Evolutionary conservation across 2,329 filamentous ascomycete species (phyloP), one percentile per base, ranked within the genome.

Genomic region (Aspergillus tamarii): DNA sequence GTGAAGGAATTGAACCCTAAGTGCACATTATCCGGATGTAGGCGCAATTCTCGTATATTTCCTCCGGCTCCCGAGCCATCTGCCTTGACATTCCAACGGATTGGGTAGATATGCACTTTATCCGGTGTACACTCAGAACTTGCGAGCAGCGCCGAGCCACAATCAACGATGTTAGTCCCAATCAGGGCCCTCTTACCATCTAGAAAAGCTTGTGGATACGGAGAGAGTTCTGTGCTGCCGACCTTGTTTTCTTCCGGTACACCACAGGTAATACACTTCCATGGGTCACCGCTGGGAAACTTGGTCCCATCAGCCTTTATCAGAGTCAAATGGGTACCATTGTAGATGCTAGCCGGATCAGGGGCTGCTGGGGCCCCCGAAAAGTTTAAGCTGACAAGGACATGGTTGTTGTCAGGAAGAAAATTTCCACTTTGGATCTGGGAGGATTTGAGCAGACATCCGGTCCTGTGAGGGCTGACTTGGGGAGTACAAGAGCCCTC

Each of bases 231-330:
- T 21, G 64, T 60, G 2, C 69, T 58, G 8, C 71, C 72, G 3
- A 68, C 50, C 1, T 72, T 66, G 53, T 82, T 79, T 34, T 70
- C 66, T 2, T 57, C 65, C 0, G 78, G 74, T 0, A 83, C 73
- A 2, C 77, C 82, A 60, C 82, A 84, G 34, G 75, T 84, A 5
- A 84, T 59, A 59, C 82, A 84, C 64, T 82, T 84, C 81, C 82
- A 84, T 0, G 77, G 56, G 63, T 83, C 80, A 0, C 82, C 82
- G 57, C 81, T 83, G 1, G 73, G 54, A 50, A 84, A 84, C 0
- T 62, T 74, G 3, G 70, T 77, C 1, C 75, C 76, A 60, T 84
- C 78, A 0, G 77, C 65, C 64, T 82, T 83, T 66, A 83, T 71
- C 6, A 84, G 63, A 41, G 84, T 75, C 4, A 83, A 56, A 52